These are phyloP conservation scores for Phytomonas francai DNA, from an alignment of 208 protist genomes.

Conservation along the genomic window DNA sequence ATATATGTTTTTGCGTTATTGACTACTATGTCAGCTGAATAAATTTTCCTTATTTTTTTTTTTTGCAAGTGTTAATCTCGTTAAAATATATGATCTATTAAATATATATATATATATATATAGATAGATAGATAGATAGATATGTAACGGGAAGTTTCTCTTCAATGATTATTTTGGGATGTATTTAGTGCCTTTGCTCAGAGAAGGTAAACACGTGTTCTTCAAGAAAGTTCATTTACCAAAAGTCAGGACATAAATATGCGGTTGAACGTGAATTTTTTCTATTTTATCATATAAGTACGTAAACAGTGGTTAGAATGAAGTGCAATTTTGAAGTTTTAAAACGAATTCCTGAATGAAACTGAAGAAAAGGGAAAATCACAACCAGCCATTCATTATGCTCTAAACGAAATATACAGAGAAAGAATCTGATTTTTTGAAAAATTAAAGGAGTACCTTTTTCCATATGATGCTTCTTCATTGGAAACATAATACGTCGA, in stretches of 20 bases:
- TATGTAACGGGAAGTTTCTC: neutral
- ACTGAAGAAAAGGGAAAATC: neutral
- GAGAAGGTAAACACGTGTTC: neutral
- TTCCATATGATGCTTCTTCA: neutral
- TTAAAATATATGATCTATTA: neutral
- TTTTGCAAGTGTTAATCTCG: neutral
- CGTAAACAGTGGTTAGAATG: neutral
- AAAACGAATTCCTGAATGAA: conserved; percentile 7
- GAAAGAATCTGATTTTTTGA: neutral
- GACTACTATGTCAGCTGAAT: too few relatives aligned
- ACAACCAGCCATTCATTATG: conserved; percentile 3
- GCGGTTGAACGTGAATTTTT: neutral
- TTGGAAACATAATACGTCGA: neutral
- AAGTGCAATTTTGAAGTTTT: conserved; percentile 4
- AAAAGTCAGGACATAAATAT: neutral
- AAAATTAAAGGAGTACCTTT: neutral
- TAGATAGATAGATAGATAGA: too few relatives aligned
- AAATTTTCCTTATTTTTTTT: neutral
- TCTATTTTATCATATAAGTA: conserved; percentile 10
- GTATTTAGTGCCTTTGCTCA: conserved; percentile 1
- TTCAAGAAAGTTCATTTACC: conserved; percentile 1
- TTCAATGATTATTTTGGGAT: neutral
- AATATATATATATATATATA: conserved; percentile 10
- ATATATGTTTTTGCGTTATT: too few relatives aligned
- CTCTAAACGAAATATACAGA: neutral